Percentiles rank a stretch among this genome's conserved stretches.
Evolutionary conservation across 2,329 filamentous ascomycete genomes (phyloP).

Genomic region (Phyllosticta paracitricarpa): DNA sequence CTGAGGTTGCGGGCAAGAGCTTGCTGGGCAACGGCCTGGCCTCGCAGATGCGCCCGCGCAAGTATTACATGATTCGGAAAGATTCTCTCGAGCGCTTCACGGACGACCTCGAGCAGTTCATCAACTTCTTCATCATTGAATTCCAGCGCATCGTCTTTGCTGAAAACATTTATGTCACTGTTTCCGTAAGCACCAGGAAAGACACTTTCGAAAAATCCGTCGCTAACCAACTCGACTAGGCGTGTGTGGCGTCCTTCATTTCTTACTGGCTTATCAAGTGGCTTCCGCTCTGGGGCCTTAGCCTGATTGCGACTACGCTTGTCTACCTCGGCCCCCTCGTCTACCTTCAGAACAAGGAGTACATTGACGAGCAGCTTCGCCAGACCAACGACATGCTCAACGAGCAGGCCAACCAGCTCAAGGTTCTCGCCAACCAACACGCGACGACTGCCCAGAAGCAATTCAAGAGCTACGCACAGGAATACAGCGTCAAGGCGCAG

Average conservation of each 20-base stretch:
- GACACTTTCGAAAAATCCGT: background rate
- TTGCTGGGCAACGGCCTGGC: constrained; percentile 49
- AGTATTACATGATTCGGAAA: constrained; percentile 57
- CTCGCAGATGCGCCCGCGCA: constrained; percentile 51
- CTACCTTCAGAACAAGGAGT: constrained; percentile 56
- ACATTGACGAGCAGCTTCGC: constrained; percentile 51
- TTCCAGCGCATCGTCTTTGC: constrained; percentile 57
- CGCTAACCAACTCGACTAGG: constrained; percentile 29
- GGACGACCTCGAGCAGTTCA: constrained; percentile 53
- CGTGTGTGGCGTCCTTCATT: constrained; percentile 47
- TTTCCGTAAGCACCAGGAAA: constrained; percentile 40
- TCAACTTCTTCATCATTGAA: constrained; percentile 61
- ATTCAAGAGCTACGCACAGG: constrained; percentile 48
- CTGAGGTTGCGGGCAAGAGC: constrained; percentile 47
- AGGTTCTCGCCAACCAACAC: constrained; percentile 50
- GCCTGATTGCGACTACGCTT: constrained; percentile 45
- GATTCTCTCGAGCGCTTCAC: constrained; percentile 52
- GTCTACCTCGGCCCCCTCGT: constrained; percentile 51
- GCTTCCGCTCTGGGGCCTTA: constrained; percentile 54
- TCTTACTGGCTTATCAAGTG: constrained; percentile 58
- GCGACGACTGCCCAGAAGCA: constrained; percentile 48
- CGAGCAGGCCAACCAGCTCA: constrained; percentile 50
- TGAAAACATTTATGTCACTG: constrained; percentile 52
- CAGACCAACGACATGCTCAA: constrained; percentile 44
- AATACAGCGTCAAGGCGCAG: constrained; percentile 52